phyloP scores from a whole-genome alignment of 2,329 filamentous ascomycete genomes.

The Paecilomyces dactylethromorphus region DNA sequence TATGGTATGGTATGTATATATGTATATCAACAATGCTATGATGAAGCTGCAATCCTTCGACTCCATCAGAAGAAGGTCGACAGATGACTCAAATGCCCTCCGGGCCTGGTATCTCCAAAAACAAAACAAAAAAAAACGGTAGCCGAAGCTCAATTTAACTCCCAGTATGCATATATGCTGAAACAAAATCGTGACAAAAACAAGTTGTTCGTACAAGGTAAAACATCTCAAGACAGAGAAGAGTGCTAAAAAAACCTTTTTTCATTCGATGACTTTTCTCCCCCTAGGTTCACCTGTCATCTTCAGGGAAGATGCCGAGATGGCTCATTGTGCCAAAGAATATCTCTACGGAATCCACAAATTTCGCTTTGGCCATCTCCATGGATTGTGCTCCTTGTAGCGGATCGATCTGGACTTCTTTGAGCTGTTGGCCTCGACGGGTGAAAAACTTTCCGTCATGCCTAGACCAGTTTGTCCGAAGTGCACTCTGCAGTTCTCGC shows the following conservation, averaged over 20 bases:
- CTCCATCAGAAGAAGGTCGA: not conserved
- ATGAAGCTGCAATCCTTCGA: not conserved
- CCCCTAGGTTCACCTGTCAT: not conserved
- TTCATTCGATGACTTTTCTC: no score
- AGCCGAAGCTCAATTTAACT: not conserved
- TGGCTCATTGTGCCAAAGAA: conserved; percentile 13
- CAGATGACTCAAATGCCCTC: not conserved
- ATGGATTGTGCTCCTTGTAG: conserved; percentile 14
- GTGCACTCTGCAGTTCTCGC: conserved; percentile 37
- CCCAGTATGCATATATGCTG: not conserved
- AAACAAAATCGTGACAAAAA: not conserved
- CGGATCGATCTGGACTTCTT: conserved; percentile 37
- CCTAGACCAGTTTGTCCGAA: conserved; percentile 42
- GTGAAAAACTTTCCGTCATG: conserved; percentile 42
- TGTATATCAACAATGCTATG: not conserved
- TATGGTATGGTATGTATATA: not conserved
- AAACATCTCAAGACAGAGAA: no score
- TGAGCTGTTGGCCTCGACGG: conserved; percentile 36
- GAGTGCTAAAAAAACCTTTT: no score
- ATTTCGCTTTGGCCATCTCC: conserved; percentile 10
- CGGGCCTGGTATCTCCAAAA: not conserved
- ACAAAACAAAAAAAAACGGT: not conserved
- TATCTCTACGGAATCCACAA: conserved; percentile 16
- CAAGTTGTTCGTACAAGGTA: not conserved
- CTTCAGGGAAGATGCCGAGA: conserved; percentile 10